These are phyloP conservation scores for Pochonia chlamydosporia DNA, from an alignment of 2,329 filamentous ascomycete genomes.

Conservation along the genomic window DNA sequence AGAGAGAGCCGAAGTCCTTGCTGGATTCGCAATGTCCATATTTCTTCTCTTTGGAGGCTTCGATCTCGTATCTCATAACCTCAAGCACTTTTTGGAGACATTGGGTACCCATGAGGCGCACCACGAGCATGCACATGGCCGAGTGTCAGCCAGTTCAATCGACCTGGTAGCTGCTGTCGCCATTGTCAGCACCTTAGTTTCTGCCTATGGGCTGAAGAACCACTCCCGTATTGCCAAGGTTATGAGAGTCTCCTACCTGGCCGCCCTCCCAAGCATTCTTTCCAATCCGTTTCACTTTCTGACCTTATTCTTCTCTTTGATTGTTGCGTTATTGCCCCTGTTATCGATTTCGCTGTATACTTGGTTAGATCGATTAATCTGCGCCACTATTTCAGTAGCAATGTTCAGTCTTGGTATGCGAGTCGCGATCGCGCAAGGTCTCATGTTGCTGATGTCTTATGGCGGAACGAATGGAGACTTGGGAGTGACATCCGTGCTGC, in stretches of 20 bases:
- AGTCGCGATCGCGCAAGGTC: constrained; percentile 77
- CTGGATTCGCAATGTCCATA: constrained; percentile 92
- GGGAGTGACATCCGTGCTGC: constrained; percentile 67
- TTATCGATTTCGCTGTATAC: constrained; percentile 75
- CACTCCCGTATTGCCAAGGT: constrained; percentile 88
- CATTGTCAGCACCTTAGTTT: constrained; percentile 76
- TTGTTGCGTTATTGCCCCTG: constrained; percentile 76
- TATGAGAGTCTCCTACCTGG: constrained; percentile 80
- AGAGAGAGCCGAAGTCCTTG: constrained; percentile 86
- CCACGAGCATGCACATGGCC: constrained; percentile 58
- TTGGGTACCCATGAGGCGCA: constrained; percentile 60
- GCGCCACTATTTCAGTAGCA: constrained; percentile 70
- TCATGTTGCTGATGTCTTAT: constrained; percentile 96
- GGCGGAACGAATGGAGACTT: constrained; percentile 29
- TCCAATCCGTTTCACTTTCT: constrained; percentile 94
- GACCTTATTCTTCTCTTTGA: constrained; percentile 76
- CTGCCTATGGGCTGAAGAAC: constrained; percentile 81
- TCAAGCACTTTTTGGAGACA: constrained; percentile 83
- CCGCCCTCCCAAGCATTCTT: constrained; percentile 76
- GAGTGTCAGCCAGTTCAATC: constrained; percentile 68
- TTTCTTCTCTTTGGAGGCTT: constrained; percentile 97
- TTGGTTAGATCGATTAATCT: constrained; percentile 78
- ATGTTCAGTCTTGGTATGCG: constrained; percentile 87
- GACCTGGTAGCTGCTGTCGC: constrained; percentile 78
- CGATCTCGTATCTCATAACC: constrained; percentile 87